Evolutionary conservation across 2,329 filamentous ascomycete species (phyloP).

Genomic region (Paecilomyces sp.): DNA sequence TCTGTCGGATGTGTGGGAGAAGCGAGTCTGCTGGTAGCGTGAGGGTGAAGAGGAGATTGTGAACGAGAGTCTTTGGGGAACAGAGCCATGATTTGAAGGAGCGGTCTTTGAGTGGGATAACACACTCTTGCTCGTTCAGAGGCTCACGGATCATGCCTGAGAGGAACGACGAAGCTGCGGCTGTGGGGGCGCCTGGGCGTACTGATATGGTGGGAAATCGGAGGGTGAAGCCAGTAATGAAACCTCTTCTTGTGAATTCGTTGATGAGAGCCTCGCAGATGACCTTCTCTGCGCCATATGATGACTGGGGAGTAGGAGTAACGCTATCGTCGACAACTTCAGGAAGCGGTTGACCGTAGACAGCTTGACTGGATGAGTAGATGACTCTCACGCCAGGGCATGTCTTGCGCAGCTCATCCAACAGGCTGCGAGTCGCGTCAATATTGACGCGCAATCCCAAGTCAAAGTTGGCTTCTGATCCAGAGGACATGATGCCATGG

Average conservation of each 20-base stretch:
- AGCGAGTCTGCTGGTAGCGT: constrained; percentile 35
- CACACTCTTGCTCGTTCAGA: constrained; percentile 47
- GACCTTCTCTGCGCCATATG: constrained; percentile 58
- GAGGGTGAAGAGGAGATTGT: constrained; percentile 48
- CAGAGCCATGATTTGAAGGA: constrained; percentile 48
- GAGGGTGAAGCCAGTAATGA: constrained; percentile 51
- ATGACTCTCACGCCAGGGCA: constrained; percentile 52
- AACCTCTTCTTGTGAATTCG: constrained; percentile 54
- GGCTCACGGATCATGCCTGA: constrained; percentile 59
- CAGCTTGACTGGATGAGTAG: constrained; percentile 56
- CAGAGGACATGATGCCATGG: constrained; percentile 62
- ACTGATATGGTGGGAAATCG: constrained; percentile 58
- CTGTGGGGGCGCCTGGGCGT: constrained; percentile 52
- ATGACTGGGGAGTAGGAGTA: constrained; percentile 53
- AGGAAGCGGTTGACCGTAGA: constrained; percentile 54
- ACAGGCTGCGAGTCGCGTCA: constrained; percentile 49
- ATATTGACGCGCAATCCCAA: constrained; percentile 55
- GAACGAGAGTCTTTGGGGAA: constrained; percentile 46
- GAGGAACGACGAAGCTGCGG: constrained; percentile 57
- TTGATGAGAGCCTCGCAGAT: constrained; percentile 57
- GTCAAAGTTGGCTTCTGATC: constrained; percentile 55
- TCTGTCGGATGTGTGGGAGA: constrained; percentile 40
- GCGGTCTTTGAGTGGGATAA: constrained; percentile 46
- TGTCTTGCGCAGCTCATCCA: constrained; percentile 45
- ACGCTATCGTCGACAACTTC: constrained; percentile 44